phyloP scores from a whole-genome alignment of 176 grass and related monocot genomes.

The Stipa capillata region DNA sequence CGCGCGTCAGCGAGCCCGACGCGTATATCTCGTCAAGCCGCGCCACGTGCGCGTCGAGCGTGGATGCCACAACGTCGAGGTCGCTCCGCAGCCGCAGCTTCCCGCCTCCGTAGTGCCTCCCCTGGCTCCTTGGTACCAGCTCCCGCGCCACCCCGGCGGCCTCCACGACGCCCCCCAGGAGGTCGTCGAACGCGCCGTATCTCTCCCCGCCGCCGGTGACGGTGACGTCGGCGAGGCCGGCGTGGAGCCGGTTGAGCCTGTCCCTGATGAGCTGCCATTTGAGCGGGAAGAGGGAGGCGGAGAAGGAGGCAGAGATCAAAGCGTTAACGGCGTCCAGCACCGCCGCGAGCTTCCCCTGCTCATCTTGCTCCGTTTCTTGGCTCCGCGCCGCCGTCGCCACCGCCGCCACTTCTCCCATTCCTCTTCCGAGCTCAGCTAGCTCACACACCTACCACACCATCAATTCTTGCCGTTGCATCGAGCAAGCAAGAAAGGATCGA shows the following conservation, averaged over 20 bases:
- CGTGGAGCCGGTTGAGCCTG: conserved; percentile 61
- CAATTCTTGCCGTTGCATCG: not conserved
- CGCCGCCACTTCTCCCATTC: conserved; percentile 46
- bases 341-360: conserved; percentile 11
- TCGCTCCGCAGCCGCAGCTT: conserved; percentile 87
- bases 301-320: conserved; percentile 39
- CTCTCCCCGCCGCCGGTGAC: not conserved
- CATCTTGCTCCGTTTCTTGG: conserved; percentile 20
- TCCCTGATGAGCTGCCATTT: conserved; percentile 75
- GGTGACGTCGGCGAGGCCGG: conserved; percentile 39
- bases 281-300: conserved; percentile 49
- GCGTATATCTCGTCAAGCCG: conserved; percentile 47
- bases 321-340: conserved; percentile 24
- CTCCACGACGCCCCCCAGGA: conserved; percentile 31
- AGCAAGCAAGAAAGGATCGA: not conserved
- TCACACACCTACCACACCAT: not conserved
- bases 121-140: conserved; percentile 50
- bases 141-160: conserved; percentile 6
- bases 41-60: conserved; percentile 44
- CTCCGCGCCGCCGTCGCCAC: not conserved
- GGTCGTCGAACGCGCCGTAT: conserved; percentile 10
- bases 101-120: conserved; percentile 52
- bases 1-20: conserved; percentile 42
- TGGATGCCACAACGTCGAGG: conserved; percentile 48
- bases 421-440: not conserved